Conservation (phyloP, 1,139 yeast species). For the Yamadazyma dendronema region DNA sequence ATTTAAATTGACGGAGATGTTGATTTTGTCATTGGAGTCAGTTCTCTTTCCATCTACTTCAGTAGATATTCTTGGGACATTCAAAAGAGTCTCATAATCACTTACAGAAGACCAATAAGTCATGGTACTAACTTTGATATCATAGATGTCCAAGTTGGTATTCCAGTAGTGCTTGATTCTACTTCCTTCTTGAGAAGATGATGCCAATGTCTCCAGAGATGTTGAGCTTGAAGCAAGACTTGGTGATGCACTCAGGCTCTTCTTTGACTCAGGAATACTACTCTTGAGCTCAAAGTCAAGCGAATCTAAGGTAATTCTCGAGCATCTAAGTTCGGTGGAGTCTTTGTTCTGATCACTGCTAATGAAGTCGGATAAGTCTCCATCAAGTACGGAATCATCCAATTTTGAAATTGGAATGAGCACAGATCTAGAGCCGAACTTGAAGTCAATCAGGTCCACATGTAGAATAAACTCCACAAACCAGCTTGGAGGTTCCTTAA, state of each 20-base stretch:
- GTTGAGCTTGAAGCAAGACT: slow-evolving; percentile 6
- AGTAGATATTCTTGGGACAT: slow-evolving; percentile 20
- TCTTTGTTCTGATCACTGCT: slow-evolving; percentile 20
- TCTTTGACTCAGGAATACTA: too few species aligned
- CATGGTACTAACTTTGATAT: slow-evolving; percentile 27
- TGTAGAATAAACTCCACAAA: slow-evolving; percentile 36
- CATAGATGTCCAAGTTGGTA: slow-evolving; percentile 12
- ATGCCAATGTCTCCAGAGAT: slow-evolving; percentile 25
- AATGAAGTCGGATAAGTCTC: slow-evolving; percentile 9
- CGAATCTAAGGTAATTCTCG: slow-evolving; percentile 7
- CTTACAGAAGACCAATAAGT: slow-evolving; percentile 20
- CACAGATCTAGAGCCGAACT: slow-evolving; percentile 61
- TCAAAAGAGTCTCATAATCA: slow-evolving; percentile 11
- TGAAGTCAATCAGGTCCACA: slow-evolving; percentile 29
- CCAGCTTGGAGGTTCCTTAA: slow-evolving; percentile 48
- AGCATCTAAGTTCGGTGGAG: slow-evolving; percentile 30
- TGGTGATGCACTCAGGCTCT: not conserved
- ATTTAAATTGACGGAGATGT: slow-evolving; percentile 27
- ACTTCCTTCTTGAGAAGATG: slow-evolving; percentile 8
- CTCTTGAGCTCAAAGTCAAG: slow-evolving; percentile 4
- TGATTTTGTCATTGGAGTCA: slow-evolving; percentile 21
- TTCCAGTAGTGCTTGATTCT: slow-evolving; percentile 19
- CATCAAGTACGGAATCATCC: slow-evolving; percentile 22
- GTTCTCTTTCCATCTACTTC: slow-evolving; percentile 3
- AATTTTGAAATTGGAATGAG: slow-evolving; percentile 45